Base-by-base conservation (phyloP, 129 eudicot genomes). In the Flaveria bidentis region DNA sequence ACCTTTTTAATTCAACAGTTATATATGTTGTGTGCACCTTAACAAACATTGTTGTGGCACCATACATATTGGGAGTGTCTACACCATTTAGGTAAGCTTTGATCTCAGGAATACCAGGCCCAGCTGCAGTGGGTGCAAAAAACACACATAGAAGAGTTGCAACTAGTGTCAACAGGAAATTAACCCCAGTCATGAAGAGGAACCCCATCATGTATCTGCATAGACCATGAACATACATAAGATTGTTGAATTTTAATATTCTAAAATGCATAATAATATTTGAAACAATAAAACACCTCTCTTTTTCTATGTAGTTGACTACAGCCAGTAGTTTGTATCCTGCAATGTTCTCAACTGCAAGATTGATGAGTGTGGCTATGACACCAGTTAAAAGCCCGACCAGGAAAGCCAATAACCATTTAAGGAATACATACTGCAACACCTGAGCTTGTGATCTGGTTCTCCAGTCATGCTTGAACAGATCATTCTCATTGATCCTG, bases 391-490 rank as follows among this genome's bases (percentile, higher is more conserved):
- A 81, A 52, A 94, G 88, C 73, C 98, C 98, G 49, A 94, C 91
- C 13, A 94, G 81, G 85, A 91, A 94, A 52, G 97, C 97, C 50
- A 94, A 67, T 75, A 80, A 64, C 98, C 98, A 94, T 77, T 94
- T 94, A 72, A 84, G 74, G 83, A 91, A 88, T 51, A 94, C 75
- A 53, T 94, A 94, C 82, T 94, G 96, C 76, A 91, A 79, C 60
- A 94, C 97, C 82, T 94, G 91, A 46, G 80, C 77, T 77, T 69
- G 89, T 60, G 96, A 88, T 91, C 98, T 89, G 82, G 90, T 94
- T 87, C 98, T 91, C 98, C 98, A 94, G 52, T 94, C 97, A 67
- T 94, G 98, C 90, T 89, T 94, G 83, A 94, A 94, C 51, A 94
- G 85, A 83, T 94, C 98, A 75, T 94, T 94, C 85, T 94, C 98